Evolutionary conservation across 257 asterid species (phyloP).

Genomic region (Solanum pennellii): DNA sequence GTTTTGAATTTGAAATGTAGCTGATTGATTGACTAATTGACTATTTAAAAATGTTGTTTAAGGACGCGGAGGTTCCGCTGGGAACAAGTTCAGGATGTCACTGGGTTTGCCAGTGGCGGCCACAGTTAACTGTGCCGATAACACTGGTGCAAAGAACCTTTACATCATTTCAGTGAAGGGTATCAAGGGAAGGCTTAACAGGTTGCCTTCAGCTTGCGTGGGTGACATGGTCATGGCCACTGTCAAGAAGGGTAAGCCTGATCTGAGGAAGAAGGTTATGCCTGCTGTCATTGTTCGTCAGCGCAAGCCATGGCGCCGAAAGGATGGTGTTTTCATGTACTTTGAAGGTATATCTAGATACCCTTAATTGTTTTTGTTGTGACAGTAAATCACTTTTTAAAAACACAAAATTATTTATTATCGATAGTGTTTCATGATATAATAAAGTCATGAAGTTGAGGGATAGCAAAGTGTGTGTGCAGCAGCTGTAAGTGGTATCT

Average conservation of each 20-base stretch:
- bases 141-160: conserved; percentile 53
- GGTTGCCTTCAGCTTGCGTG: conserved; percentile 64
- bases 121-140: conserved; percentile 60
- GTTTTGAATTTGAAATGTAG: neutral
- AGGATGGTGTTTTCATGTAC: conserved; percentile 73
- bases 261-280: conserved; percentile 66
- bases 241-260: conserved; percentile 71
- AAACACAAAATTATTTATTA: neutral
- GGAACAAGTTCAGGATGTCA: conserved; percentile 69
- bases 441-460: neutral
- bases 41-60: neutral
- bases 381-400: neutral
- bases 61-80: conserved; percentile 71
- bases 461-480: neutral
- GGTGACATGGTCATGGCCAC: conserved; percentile 80
- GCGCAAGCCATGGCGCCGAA: conserved; percentile 71
- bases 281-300: conserved; percentile 61
- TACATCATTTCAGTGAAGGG: conserved; percentile 67
- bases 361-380: neutral
- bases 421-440: neutral
- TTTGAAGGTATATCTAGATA: conserved; percentile 34
- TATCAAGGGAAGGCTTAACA: conserved; percentile 51
- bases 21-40: neutral
- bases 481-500: neutral
- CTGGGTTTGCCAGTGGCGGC: conserved; percentile 72